phyloP scores from a whole-genome alignment of 495 filamentous ascomycete genomes.

The Oleoguttula mirabilis region DNA sequence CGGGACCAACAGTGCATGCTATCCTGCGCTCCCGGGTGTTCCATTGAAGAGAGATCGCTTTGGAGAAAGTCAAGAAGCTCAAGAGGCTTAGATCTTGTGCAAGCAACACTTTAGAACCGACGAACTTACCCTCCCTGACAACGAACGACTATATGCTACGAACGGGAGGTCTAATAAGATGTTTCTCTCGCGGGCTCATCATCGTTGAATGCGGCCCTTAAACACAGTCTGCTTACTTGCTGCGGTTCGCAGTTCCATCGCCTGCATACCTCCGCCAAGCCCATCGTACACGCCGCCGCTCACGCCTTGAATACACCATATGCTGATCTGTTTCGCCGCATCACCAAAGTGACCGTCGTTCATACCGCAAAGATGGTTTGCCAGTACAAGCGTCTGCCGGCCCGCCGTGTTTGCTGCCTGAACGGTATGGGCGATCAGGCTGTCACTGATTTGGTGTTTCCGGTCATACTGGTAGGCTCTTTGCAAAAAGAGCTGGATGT shows the following conservation, averaged over 20 bases:
- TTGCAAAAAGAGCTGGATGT: constrained; percentile 41
- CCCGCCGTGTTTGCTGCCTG: constrained; percentile 42
- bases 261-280: constrained; percentile 45
- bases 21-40: too few relatives aligned
- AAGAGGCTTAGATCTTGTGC: too few relatives aligned
- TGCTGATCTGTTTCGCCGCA: constrained; percentile 36
- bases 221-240: neutral
- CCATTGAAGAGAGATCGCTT: too few relatives aligned
- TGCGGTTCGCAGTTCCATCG: constrained; percentile 9
- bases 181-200: neutral
- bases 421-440: constrained; percentile 38
- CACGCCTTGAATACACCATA: constrained; percentile 48
- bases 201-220: neutral
- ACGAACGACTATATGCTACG: neutral
- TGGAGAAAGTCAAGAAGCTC: too few relatives aligned
- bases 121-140: too few relatives aligned
- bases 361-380: constrained; percentile 39
- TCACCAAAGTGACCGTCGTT: constrained; percentile 46
- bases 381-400: constrained; percentile 38
- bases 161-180: neutral
- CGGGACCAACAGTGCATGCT: too few relatives aligned
- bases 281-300: constrained; percentile 54
- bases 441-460: constrained; percentile 48
- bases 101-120: too few relatives aligned
- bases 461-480: constrained; percentile 50